phyloP scores from a whole-genome alignment of 2,329 filamentous ascomycete genomes.

The Fusarium sp. region DNA sequence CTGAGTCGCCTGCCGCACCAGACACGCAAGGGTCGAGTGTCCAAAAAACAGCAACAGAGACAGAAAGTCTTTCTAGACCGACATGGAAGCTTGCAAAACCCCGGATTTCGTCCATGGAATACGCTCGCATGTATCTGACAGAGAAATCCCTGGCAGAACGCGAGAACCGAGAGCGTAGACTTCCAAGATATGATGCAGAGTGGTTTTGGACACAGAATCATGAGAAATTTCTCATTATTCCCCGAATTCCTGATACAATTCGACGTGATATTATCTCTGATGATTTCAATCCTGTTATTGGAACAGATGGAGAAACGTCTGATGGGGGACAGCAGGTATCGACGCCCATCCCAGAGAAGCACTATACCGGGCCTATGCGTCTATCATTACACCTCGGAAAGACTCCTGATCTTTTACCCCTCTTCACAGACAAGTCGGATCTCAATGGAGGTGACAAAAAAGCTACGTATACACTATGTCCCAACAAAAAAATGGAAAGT shows the following conservation, averaged over 20 bases:
- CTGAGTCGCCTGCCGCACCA: not conserved
- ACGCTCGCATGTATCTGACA: constrained; percentile 51
- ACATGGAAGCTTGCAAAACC: constrained; percentile 40
- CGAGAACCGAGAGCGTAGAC: constrained; percentile 43
- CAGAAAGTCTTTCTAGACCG: not conserved
- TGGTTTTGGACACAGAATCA: constrained; percentile 52
- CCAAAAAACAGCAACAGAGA: constrained; percentile 5
- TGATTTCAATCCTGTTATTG: no score
- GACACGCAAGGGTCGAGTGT: not conserved
- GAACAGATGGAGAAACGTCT: constrained; percentile 11
- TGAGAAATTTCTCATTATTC: constrained; percentile 54
- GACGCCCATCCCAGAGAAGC: constrained; percentile 21
- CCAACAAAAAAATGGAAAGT: not conserved
- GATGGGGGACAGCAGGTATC: constrained; percentile 38
- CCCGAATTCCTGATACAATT: constrained; percentile 47
- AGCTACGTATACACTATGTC: not conserved
- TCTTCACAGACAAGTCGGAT: constrained; percentile 39
- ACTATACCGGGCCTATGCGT: constrained; percentile 40
- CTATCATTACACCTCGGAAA: constrained; percentile 49
- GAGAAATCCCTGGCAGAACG: constrained; percentile 47
- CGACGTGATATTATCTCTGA: constrained; percentile 23
- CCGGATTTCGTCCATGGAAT: constrained; percentile 56
- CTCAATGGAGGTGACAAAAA: constrained; percentile 1
- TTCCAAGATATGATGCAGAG: constrained; percentile 46
- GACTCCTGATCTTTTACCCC: constrained; percentile 41